Percentiles rank a stretch among this genome's conserved stretches.
phyloP scores from a whole-genome alignment of 2,329 filamentous ascomycete genomes.

The Beauveria caledonica region DNA sequence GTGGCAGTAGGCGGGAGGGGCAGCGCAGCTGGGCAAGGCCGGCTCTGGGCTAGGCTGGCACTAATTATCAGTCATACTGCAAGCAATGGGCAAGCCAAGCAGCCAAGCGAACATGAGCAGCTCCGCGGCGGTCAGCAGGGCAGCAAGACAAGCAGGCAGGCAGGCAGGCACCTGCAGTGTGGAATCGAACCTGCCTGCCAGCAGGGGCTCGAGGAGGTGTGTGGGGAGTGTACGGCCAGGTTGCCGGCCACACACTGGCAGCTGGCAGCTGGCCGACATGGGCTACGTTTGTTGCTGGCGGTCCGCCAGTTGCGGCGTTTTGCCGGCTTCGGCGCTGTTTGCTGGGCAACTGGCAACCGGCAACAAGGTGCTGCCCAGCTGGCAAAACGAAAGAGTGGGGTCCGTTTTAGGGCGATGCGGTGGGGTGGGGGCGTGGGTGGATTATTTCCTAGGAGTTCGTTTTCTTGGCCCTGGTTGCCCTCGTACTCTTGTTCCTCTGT shows the following conservation, averaged over 20 bases:
- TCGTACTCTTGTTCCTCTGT: too few relatives aligned
- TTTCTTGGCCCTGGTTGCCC: too few relatives aligned
- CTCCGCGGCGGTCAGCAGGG: slow-evolving; percentile 1
- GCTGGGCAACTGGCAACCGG: too few relatives aligned
- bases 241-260: too few relatives aligned
- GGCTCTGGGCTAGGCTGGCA: background rate
- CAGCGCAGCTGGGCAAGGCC: background rate
- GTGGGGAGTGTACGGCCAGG: background rate
- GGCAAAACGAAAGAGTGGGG: slow-evolving; percentile 5
- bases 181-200: background rate
- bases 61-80: too few relatives aligned
- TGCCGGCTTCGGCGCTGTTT: background rate
- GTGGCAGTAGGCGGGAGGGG: background rate
- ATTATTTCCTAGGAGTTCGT: background rate
- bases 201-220: background rate
- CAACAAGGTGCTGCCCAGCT: background rate
- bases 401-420: background rate
- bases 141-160: background rate
- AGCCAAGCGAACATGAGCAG: background rate
- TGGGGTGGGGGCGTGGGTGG: background rate
- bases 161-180: background rate
- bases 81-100: background rate
- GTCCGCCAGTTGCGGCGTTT: background rate
- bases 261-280: background rate
- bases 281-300: background rate